Evolutionary conservation across 352 stramenopile species (phyloP), one percentile per base, ranked within the genome.

Genomic region (Halophytophthora batemanensis): DNA sequence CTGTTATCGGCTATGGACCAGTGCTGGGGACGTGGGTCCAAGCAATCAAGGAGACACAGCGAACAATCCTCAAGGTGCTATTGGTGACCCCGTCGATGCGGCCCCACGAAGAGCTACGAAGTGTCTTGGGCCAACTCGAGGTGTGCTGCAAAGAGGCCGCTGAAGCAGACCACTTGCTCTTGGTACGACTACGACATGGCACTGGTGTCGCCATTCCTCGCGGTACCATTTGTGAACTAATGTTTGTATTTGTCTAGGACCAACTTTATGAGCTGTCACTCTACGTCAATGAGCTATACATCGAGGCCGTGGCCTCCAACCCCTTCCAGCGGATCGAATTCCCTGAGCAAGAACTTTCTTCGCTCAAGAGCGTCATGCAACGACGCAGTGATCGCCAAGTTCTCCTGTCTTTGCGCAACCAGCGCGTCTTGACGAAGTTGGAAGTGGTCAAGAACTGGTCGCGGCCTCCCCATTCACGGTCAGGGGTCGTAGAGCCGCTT

Each of bases 291-390:
- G 74, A 84, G 33, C 35, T 76, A 3, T 75, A 78, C 15, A 62
- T 82, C 11, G 71, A 87, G 8, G 66, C 71, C 1, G n/a, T 83
- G 4, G 69, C 64, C 1, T 74, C 54, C 17, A 80, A 64, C 19
- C 71, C 74, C 10, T 83, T 82, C 41, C 59, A 68, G 35, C 29
- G 19, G 6, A 42, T 8, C 14, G 18, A 45, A 2, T 71, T 62
- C 12, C 44, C 49, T 12, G 43, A 61, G 8, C 41, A 56, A 19
- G 56, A 72, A 11, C 51, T 80, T 1, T 18, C 2, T 2, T 12
- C 59, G 11, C 53, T 87, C 3, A 60, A 34, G 8, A 46, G 55
- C 6, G 38, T 64, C 5, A 49, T 82, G 18, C 47, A 69, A 17
- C 61, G 59, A 8, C 59, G 61, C 41, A 66, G 69, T 23, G 33